Conservation (phyloP, 108 stramenopile genomes). For the Conticribra weissflogii region DNA sequence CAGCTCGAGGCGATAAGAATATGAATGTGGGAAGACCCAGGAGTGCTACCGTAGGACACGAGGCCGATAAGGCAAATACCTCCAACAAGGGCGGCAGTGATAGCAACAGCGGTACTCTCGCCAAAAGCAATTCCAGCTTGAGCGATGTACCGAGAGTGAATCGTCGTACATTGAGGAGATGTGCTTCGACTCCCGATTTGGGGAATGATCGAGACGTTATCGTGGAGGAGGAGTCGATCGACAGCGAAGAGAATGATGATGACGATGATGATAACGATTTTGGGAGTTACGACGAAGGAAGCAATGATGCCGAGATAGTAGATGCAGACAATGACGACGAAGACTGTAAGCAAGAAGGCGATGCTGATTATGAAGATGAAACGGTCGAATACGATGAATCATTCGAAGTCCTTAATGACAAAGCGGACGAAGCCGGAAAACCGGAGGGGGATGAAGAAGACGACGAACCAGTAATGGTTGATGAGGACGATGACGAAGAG, state of each 20-base stretch:
- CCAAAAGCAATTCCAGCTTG: background rate
- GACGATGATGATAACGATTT: background rate
- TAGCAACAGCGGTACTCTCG: background rate
- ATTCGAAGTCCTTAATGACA: constrained; percentile 22
- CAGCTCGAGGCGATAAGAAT: no score
- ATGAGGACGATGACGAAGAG: constrained; percentile 24
- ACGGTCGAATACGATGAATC: constrained; percentile 20
- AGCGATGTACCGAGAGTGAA: constrained; percentile 2
- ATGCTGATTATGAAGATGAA: constrained; percentile 10
- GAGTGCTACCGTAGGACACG: constrained; percentile 42
- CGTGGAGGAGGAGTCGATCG: constrained; percentile 45
- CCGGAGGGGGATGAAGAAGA: constrained; percentile 12
- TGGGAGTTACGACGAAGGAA: constrained; percentile 3
- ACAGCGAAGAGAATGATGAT: constrained; percentile 1
- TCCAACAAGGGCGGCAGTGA: background rate
- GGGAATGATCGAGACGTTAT: constrained; percentile 44
- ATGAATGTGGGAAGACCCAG: constrained; percentile 28
- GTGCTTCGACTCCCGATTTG: constrained; percentile 44
- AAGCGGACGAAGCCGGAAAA: constrained; percentile 4
- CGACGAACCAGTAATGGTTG: constrained; percentile 26
- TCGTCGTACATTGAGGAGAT: constrained; percentile 28
- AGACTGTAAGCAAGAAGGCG: constrained; percentile 5
- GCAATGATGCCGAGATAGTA: background rate
- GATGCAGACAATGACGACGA: constrained; percentile 5
- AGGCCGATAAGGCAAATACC: background rate